These are phyloP conservation scores for Neurospora sp. DNA, from an alignment of 495 filamentous ascomycete species.

Conservation along the genomic window DNA sequence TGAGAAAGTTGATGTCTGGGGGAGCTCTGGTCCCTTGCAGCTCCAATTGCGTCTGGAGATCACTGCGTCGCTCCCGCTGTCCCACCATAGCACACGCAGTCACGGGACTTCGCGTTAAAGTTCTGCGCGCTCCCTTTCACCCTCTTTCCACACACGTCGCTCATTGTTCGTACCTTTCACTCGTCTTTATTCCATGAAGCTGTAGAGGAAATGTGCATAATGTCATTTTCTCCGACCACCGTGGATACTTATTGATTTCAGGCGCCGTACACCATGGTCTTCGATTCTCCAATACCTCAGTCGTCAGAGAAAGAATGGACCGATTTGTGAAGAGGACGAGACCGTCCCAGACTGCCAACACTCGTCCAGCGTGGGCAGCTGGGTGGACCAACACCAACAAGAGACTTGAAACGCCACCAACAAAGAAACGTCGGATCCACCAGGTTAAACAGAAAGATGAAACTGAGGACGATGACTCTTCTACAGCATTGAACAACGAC, in stretches of 20 bases:
- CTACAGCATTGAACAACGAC: background rate
- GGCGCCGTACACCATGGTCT: background rate
- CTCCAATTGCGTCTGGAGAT: background rate
- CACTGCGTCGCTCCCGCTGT: background rate
- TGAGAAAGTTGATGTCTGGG: background rate
- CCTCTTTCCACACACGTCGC: background rate
- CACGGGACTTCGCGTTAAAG: slow-evolving; percentile 20
- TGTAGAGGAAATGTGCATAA: background rate
- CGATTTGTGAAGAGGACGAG: slow-evolving; percentile 19
- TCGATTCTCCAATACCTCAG: background rate
- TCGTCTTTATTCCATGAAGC: background rate
- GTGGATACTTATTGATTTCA: background rate
- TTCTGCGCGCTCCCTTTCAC: background rate
- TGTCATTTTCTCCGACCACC: background rate
- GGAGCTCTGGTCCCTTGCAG: background rate
- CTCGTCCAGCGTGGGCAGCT: background rate
- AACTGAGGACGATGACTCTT: slow-evolving; percentile 8
- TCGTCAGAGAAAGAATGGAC: slow-evolving; percentile 13
- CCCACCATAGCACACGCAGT: slow-evolving; percentile 9
- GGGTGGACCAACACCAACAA: slow-evolving; percentile 4
- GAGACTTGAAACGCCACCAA: slow-evolving; percentile 14
- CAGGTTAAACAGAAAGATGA: slow-evolving; percentile 19
- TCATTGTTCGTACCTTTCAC: background rate
- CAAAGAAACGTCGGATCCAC: slow-evolving; percentile 25
- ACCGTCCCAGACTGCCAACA: background rate